Conservation (phyloP, 2,329 filamentous ascomycete species). For the Sphaerulina vaccinii region DNA sequence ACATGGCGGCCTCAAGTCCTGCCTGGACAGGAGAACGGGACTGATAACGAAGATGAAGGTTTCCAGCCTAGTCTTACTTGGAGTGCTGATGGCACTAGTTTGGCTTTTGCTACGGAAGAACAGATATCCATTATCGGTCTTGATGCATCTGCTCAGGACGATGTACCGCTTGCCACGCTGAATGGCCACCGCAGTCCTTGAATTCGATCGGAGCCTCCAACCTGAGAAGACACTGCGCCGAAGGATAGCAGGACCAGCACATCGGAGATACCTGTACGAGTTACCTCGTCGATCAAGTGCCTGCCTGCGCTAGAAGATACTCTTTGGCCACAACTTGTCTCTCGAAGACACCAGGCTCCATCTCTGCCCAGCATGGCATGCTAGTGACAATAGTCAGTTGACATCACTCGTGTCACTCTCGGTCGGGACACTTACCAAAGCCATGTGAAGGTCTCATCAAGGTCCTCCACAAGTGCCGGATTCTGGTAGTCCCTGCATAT, state of each 20-base stretch:
- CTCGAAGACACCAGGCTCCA: slow-evolving; percentile 27
- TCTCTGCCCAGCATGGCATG: slow-evolving; percentile 33
- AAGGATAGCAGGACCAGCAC: no score
- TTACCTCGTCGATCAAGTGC: no score
- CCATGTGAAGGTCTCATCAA: slow-evolving; percentile 15
- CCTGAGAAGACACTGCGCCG: neutral
- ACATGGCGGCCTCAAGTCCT: slow-evolving; percentile 29
- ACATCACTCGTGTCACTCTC: neutral
- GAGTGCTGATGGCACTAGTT: slow-evolving; percentile 55
- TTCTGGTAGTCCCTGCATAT: slow-evolving; percentile 29
- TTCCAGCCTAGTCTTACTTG: slow-evolving; percentile 46
- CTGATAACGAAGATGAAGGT: slow-evolving; percentile 1
- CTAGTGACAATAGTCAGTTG: slow-evolving; percentile 3
- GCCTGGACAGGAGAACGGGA: neutral
- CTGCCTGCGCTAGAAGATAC: no score
- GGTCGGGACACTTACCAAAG: slow-evolving; percentile 2
- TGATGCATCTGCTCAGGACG: neutral
- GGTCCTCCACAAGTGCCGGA: slow-evolving; percentile 25
- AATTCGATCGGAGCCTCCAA: neutral
- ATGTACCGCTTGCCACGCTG: neutral
- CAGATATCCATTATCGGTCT: slow-evolving; percentile 32
- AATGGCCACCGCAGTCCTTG: slow-evolving; percentile 9
- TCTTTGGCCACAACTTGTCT: slow-evolving; percentile 11
- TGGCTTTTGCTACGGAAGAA: slow-evolving; percentile 46
- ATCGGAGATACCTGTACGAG: no score